Evolutionary conservation across 495 filamentous ascomycete genomes (phyloP).

Genomic region (Neurospora intermedia): DNA sequence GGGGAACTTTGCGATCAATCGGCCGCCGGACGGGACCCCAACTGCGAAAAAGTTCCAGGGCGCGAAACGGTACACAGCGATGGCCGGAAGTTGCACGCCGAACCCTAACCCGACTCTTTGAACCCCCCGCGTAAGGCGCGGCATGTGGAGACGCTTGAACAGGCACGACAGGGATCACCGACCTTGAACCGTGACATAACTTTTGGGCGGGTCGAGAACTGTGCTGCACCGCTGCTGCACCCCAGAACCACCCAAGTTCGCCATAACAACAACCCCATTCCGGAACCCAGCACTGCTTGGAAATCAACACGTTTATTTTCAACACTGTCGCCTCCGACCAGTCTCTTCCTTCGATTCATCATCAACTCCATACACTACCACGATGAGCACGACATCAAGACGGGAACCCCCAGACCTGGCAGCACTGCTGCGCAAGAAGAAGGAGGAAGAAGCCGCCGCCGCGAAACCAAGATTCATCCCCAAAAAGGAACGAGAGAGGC

Average conservation of each 20-base stretch:
- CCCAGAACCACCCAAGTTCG: neutral
- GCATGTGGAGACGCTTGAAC: neutral
- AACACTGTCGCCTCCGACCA: too few relatives aligned
- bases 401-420: conserved; percentile 36
- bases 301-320: neutral
- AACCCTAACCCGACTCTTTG: neutral
- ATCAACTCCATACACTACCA: neutral
- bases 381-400: conserved; percentile 11
- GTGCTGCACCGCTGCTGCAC: neutral
- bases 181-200: neutral
- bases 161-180: neutral
- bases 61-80: neutral
- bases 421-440: conserved; percentile 36
- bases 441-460: conserved; percentile 33
- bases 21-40: neutral
- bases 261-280: neutral
- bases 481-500: conserved; percentile 76
- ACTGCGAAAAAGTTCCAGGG: conserved; percentile 1
- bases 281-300: neutral
- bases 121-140: neutral
- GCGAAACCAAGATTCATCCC: conserved; percentile 86
- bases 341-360: too few relatives aligned
- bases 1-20: neutral
- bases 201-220: neutral
- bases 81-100: neutral